Conservation (phyloP, 768 basidiomycete genomes). For the Boletus huronensis region DNA sequence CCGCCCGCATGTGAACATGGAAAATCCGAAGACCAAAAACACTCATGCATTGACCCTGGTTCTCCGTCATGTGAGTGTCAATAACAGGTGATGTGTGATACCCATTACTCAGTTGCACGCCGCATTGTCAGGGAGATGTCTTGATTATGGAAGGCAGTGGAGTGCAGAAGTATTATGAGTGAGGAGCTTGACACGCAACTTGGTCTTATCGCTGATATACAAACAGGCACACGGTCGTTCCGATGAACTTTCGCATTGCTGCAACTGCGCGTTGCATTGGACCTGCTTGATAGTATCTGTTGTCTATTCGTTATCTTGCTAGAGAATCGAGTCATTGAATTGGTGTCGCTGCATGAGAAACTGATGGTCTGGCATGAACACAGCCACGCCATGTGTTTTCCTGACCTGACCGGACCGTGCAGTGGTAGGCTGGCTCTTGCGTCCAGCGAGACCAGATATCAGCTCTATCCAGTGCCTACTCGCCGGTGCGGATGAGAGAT, state of each 20-base stretch:
- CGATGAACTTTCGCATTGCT: conserved; percentile 72
- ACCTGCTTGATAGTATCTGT: conserved; percentile 19
- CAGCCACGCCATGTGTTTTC: conserved; percentile 14
- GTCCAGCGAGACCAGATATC: not conserved
- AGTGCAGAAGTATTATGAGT: conserved; percentile 73
- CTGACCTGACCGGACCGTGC: not conserved
- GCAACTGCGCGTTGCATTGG: conserved; percentile 72
- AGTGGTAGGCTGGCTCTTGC: not conserved
- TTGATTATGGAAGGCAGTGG: conserved; percentile 72
- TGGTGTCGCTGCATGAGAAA: not conserved
- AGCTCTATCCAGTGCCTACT: not conserved
- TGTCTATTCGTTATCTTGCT: not conserved
- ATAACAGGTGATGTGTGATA: not conserved
- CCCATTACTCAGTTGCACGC: conserved; percentile 2
- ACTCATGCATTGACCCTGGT: conserved; percentile 49
- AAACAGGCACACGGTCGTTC: conserved; percentile 68
- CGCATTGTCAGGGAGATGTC: conserved; percentile 63
- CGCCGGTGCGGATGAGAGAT: conserved; percentile 4
- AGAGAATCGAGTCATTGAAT: not conserved
- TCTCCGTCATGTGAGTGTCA: conserved; percentile 57
- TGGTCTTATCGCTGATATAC: conserved; percentile 11
- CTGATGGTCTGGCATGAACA: not conserved
- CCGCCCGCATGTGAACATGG: conserved; percentile 43
- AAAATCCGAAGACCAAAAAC: conserved; percentile 25
- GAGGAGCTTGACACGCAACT: conserved; percentile 22